Percentiles rank a stretch among this genome's conserved stretches.
Conservation (phyloP, 345 rosid genomes). For the Boechera divaricarpa region DNA sequence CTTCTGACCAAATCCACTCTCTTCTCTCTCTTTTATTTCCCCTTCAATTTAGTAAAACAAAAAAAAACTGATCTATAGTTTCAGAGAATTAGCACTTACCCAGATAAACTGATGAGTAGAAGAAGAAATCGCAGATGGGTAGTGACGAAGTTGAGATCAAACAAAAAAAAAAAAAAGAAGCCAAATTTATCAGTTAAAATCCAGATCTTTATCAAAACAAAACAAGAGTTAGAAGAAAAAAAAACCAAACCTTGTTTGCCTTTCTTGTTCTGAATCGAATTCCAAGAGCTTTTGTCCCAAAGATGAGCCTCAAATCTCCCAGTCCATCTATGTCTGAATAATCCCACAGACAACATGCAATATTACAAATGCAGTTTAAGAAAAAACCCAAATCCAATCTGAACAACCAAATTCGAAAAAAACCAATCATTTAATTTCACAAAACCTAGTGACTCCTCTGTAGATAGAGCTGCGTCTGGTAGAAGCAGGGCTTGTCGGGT, state of each 20-base stretch:
- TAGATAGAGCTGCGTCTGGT: conserved; percentile 82
- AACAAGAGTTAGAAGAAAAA: neutral
- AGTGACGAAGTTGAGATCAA: conserved; percentile 41
- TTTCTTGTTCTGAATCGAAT: conserved; percentile 85
- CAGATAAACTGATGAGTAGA: conserved; percentile 69
- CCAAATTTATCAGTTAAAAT: neutral
- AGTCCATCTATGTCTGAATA: conserved; percentile 91
- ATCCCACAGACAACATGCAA: conserved; percentile 53
- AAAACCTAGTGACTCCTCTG: conserved; percentile 94
- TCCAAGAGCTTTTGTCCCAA: conserved; percentile 98
- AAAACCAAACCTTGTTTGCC: conserved; percentile 81
- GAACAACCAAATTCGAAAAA: conserved; percentile 1
- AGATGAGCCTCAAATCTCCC: conserved; percentile 98
- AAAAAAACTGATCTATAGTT: neutral
- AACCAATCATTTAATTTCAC: neutral
- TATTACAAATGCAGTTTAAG: conserved; percentile 33
- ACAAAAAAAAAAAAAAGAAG: conserved; percentile 27
- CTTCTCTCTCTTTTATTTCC: neutral
- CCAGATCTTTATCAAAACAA: conserved; percentile 24
- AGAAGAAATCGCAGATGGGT: neutral
- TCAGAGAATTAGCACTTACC: conserved; percentile 55
- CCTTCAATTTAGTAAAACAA: neutral
- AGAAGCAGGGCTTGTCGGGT: conserved; percentile 42
- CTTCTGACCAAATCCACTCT: conserved; percentile 44
- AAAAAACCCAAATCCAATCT: conserved; percentile 23